Base-by-base conservation (phyloP, 352 stramenopile genomes). In the Phytophthora macrochlamydospora region DNA sequence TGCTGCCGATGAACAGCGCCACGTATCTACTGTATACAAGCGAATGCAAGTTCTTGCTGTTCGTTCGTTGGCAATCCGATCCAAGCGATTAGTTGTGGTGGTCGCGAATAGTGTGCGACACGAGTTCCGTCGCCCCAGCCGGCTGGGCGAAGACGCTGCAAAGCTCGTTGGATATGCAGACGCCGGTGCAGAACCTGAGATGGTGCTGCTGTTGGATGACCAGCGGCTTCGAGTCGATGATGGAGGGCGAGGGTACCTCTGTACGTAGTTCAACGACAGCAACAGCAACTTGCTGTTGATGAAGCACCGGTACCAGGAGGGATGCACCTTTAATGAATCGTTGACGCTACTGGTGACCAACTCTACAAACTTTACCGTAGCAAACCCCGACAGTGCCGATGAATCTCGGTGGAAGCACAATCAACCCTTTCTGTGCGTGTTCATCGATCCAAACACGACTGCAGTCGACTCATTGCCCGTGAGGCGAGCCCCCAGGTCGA, bases 11-110 rank as follows among this genome's bases (percentile, higher is more conserved):
- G 29, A 3, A 24, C 43, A 29, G 14, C 8, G 6, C 13, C 13
- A 49, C 43, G 14, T 49, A 11, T 49, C 14, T 49, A n/a, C n/a
- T n/a, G n/a, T n/a, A 29, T 49, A 49, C 43, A 28, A 49, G 43
- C 14, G 43, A n/a, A 49, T 6, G 12, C 14, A 29, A 49, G 4
- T 7, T 43, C 8, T 45, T 45, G 38, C 38, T 45, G 18, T 24
- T 24, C 18, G 18, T 24, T 24, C 18, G 18, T 24, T 11, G 35
- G 43, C 2, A 29, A 29, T 29, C 14, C 8, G 30, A 49, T 49
- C 43, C 43, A 7, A 49, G 43, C 12, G 40, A 46, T 18, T 46
- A n/a, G 14, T 49, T 49, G 12, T 28, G 43, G 43, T 49, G 43
- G 13, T 49, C 43, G 43, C 40, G 40, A 46, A 11, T 2, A 46